A percentile compares a stretch with the other conserved stretches of the same genome.
Evolutionary conservation across 2,329 filamentous ascomycete species (phyloP).

Genomic region (Saccharata proteae): DNA sequence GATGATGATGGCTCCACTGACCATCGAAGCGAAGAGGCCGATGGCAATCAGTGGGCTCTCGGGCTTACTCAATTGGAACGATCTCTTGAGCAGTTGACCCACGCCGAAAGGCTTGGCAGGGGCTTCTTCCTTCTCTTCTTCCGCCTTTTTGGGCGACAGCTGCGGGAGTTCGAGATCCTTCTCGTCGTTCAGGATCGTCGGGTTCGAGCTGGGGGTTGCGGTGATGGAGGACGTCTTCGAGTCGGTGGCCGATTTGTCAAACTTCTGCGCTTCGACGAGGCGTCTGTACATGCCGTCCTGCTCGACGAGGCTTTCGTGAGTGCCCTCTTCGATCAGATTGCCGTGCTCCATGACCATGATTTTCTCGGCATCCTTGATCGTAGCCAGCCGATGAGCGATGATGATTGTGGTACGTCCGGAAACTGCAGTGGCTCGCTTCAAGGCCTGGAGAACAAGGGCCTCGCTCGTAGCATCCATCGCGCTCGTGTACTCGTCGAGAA

Average conservation of each 20-base stretch:
- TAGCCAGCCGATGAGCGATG: conserved; percentile 24
- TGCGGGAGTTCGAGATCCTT: background rate
- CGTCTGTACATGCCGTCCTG: conserved; percentile 20
- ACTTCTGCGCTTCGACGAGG: conserved; percentile 23
- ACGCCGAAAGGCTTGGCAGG: conserved; percentile 3
- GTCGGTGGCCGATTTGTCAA: conserved; percentile 17
- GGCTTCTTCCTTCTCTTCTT: no score
- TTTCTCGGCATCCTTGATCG: conserved; percentile 23
- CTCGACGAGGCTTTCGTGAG: conserved; percentile 17
- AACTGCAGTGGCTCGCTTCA: conserved; percentile 19
- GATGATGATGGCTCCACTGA: conserved; percentile 41
- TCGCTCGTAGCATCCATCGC: conserved; percentile 23
- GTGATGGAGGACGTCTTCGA: conserved; percentile 7
- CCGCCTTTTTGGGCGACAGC: background rate
- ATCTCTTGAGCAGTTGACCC: conserved; percentile 16
- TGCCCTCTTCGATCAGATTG: conserved; percentile 18
- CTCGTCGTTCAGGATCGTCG: conserved; percentile 2
- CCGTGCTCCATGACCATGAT: conserved; percentile 26
- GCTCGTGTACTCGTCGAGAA: conserved; percentile 26
- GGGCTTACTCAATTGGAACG: conserved; percentile 20
- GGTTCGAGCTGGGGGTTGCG: conserved; percentile 6
- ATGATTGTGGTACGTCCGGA: conserved; percentile 23
- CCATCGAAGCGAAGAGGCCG: conserved; percentile 32
- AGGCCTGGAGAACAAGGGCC: conserved; percentile 19
- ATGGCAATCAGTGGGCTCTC: conserved; percentile 27